Evolutionary conservation across 805 yeast genomes (phyloP).

Genomic region (Jamesozyma gamospora): DNA sequence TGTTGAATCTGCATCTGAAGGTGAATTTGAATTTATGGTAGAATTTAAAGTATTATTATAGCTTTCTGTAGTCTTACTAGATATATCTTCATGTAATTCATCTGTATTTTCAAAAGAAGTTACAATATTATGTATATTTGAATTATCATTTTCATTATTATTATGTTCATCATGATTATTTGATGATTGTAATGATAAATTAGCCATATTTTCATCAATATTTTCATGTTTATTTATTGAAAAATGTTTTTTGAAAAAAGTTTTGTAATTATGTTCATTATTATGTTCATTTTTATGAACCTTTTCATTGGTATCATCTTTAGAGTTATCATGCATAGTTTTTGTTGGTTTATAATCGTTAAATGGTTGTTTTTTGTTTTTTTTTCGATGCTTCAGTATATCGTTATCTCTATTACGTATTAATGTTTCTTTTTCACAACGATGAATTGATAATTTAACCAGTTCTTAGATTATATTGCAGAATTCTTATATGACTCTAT

Average conservation of each 20-base stretch:
- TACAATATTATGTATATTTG: no score
- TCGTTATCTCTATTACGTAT: no score
- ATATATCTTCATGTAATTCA: no score
- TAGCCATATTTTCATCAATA: slow-evolving; percentile 6
- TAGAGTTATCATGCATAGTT: no score
- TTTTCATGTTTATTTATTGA: not conserved
- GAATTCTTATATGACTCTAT: no score
- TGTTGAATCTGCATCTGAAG: slow-evolving; percentile 7
- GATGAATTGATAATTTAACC: no score
- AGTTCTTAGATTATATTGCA: no score
- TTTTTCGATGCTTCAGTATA: no score
- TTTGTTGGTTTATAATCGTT: no score
- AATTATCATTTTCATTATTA: not conserved
- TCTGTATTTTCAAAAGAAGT: slow-evolving; percentile 8
- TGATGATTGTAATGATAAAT: slow-evolving; percentile 3
- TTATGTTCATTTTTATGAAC: not conserved
- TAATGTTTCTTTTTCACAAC: no score
- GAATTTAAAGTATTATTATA: not conserved
- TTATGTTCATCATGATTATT: not conserved
- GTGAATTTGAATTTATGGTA: not conserved
- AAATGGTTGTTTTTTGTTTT: no score
- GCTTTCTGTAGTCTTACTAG: not conserved
- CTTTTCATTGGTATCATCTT: not conserved
- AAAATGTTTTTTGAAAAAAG: slow-evolving; percentile 2
- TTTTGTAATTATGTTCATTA: not conserved